These are phyloP conservation scores for Penicillium mononematosum DNA, from an alignment of 495 filamentous ascomycete genomes.

Conservation along the genomic window DNA sequence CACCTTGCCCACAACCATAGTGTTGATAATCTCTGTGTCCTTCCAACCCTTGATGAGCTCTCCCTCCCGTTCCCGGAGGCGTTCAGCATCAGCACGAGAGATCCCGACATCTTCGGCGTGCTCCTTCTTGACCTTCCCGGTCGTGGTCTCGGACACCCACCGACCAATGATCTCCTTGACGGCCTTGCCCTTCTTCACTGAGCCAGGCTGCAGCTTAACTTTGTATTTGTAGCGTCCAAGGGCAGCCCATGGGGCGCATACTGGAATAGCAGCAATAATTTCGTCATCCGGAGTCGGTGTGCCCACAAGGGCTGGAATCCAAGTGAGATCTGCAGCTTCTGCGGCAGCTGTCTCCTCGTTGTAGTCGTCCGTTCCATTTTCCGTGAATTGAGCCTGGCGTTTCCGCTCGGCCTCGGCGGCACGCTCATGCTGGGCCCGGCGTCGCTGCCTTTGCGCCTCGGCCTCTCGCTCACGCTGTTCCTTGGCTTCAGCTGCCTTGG, in stretches of 20 bases:
- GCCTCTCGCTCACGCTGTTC: constrained; percentile 59
- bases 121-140: constrained; percentile 50
- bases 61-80: constrained; percentile 76
- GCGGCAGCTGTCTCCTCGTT: constrained; percentile 52
- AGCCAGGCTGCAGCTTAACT: constrained; percentile 86
- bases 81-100: constrained; percentile 65
- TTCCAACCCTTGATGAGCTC: constrained; percentile 79
- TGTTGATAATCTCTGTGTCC: constrained; percentile 76
- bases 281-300: constrained; percentile 78
- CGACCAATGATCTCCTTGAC: constrained; percentile 79
- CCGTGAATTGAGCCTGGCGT: constrained; percentile 56
- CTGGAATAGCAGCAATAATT: constrained; percentile 81
- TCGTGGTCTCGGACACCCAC: constrained; percentile 61
- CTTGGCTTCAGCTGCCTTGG: constrained; percentile 50
- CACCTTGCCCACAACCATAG: constrained; percentile 81
- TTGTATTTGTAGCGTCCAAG: constrained; percentile 80
- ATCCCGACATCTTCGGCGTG: constrained; percentile 49
- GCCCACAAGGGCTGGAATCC: constrained; percentile 74
- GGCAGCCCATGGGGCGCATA: constrained; percentile 88
- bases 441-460: constrained; percentile 64
- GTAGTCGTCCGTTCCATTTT: constrained; percentile 55
- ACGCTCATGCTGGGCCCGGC: constrained; percentile 74
- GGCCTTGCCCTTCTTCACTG: constrained; percentile 91
- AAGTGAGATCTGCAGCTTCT: constrained; percentile 49
- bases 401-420: constrained; percentile 60